phyloP scores from a whole-genome alignment of 805 yeast genomes.

The Novakomyces olei region DNA sequence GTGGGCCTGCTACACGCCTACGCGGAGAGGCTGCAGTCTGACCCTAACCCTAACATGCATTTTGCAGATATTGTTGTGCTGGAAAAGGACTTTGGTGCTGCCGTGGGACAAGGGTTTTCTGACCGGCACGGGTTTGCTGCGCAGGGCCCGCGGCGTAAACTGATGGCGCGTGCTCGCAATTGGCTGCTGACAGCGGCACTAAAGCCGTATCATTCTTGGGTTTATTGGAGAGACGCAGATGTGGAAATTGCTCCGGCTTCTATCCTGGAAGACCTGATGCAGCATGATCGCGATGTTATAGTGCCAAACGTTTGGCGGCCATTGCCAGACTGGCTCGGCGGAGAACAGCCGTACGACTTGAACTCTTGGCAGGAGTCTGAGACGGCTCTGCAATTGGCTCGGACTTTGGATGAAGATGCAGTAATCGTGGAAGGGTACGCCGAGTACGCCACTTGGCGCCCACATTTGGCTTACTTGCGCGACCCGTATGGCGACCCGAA shows the following conservation, averaged over 20 bases:
- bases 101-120: slow-evolving; percentile 75
- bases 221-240: slow-evolving; percentile 95
- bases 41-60: slow-evolving; percentile 31
- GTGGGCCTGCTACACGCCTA: slow-evolving; percentile 35
- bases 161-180: slow-evolving; percentile 89
- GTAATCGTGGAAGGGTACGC: slow-evolving; percentile 96
- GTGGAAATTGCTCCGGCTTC: slow-evolving; percentile 79
- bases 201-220: slow-evolving; percentile 85
- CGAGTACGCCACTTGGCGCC: slow-evolving; percentile 95
- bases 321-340: slow-evolving; percentile 70
- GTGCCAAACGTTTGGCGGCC: slow-evolving; percentile 99
- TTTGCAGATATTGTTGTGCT: slow-evolving; percentile 62
- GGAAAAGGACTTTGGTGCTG: slow-evolving; percentile 85
- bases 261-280: slow-evolving; percentile 77
- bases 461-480: slow-evolving; percentile 81
- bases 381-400: slow-evolving; percentile 30
- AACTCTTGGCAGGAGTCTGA: slow-evolving; percentile 90
- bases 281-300: slow-evolving; percentile 70
- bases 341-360: slow-evolving; percentile 78
- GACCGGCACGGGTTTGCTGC: slow-evolving; percentile 93
- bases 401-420: slow-evolving; percentile 64
- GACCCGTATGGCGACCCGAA: slow-evolving; percentile 91
- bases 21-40: slow-evolving; percentile 35
- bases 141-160: slow-evolving; percentile 82
- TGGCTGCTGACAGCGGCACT: slow-evolving; percentile 77